Base-by-base conservation (phyloP, 202 grass and related monocot genomes). In the Schoenoplectus tabernaemontani region DNA sequence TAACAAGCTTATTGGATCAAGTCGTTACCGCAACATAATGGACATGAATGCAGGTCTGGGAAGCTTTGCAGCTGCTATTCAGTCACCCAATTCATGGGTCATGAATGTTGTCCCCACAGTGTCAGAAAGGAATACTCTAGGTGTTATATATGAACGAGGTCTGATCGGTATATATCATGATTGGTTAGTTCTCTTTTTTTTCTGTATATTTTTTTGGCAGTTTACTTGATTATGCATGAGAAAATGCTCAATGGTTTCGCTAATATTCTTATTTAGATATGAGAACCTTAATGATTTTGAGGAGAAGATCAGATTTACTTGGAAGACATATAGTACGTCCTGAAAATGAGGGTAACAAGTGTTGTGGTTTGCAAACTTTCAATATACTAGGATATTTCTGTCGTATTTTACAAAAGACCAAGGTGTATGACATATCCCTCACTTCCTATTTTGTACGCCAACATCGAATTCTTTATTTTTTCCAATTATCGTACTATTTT, bases 41-140 rank as follows among this genome's bases (percentile, higher is more conserved):
- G 93, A 97, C 87, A 97, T 97, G 93, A 93, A 97, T 88, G 93
- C 93, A 32, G 85, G 87, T 76, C 84, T 93, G 50, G 93, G 93
- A 83, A 85, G 91, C 86, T 97, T 97, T 87, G 91, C 88, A 64
- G 91, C 93, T 79, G 48, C 34, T 36, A 67, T 97, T 67, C 65
- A 93, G 78, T 93, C 88, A 65, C 77, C 71, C 17, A 76, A 54
- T 58, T 90, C 85, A 43, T 97, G 93, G 94, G 89, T 97, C 69
- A 93, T 97, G 89, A 97, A 93, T 17, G 91, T 93, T 84, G 91
- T 93, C 34, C 91, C 94, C 17, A 87, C 84, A 17, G 82, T 87
- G 60, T 87, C 91, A 32, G 84, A 87, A 62, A 90, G 47, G 51
- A 87, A 87, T 78, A 90, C 82, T 47, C 84, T 97, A 0, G 89